Conservation (phyloP, 2,329 filamentous ascomycete genomes). For the Pyricularia sp. region DNA sequence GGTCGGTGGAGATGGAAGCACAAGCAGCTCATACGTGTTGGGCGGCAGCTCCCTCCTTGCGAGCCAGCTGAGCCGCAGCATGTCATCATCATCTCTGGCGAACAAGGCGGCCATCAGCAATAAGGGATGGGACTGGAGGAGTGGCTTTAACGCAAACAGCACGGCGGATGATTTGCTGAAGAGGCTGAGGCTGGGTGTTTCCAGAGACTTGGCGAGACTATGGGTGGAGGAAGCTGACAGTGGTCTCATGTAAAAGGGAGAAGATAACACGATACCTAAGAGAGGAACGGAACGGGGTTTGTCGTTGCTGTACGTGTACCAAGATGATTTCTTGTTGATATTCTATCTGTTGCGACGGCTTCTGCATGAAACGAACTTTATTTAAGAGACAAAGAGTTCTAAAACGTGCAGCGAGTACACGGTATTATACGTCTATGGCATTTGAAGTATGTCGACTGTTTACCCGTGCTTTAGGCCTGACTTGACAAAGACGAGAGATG, state of each 20-base stretch:
- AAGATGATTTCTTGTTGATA: not conserved
- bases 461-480: too few relatives aligned
- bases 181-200: slow-evolving; percentile 58
- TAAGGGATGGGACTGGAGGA: slow-evolving; percentile 45
- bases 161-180: slow-evolving; percentile 58
- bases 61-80: slow-evolving; percentile 47
- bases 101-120: slow-evolving; percentile 14
- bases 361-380: not conserved
- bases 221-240: slow-evolving; percentile 55
- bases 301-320: not conserved
- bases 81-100: slow-evolving; percentile 36
- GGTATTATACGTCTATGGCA: not conserved
- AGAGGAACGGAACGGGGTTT: not conserved
- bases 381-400: not conserved
- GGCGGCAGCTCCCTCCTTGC: slow-evolving; percentile 62
- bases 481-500: too few relatives aligned
- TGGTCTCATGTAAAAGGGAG: not conserved
- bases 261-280: not conserved
- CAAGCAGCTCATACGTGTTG: slow-evolving; percentile 49
- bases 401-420: not conserved
- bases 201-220: slow-evolving; percentile 56
- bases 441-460: too few relatives aligned
- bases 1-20: slow-evolving; percentile 33
- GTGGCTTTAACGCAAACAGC: slow-evolving; percentile 39
- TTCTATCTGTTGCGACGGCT: not conserved